Evolutionary conservation across 805 yeast species (phyloP), one percentile per base, ranked within the genome.

Genomic region (Kodamaea lidongshanica): DNA sequence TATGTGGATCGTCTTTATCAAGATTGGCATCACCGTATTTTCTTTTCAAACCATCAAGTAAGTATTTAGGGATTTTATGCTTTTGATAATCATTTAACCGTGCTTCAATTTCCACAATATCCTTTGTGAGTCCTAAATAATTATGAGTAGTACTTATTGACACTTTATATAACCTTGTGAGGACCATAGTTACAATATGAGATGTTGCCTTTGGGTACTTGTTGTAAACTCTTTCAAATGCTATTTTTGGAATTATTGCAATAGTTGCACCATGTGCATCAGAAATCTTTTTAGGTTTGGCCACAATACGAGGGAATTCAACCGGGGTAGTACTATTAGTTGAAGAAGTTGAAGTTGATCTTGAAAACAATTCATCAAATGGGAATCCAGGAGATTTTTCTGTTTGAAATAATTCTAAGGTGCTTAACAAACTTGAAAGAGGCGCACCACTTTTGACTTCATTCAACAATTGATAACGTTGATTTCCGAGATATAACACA

Each of bases 151-250:
- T 84, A 48, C 84, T 88, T 54, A 89, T 77, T 0, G 97, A 89
- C 6, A 92, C 96, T 42, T 94, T 73, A 50, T 86, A 85, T 31
- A 92, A 66, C 39, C 95, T 71, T 1, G 94, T 79, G 33, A 89
- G 59, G 14, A 89, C 85, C 74, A 89, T 87, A 45, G 94, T 95
- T 9, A 89, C 89, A 17, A 92, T 88, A 53, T 88, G 96, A 0
- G 96, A 84, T 0, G 96, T 80, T 1, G 95, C 84, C 39, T 82
- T 74, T 5, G 97, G 97, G 48, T 78, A 85, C 44, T 77, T 82
- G 17, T 62, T 50, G 5, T 82, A 79, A 22, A 89, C 69, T 32
- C 81, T 64, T 33, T 73, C 68, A 44, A 89, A 92, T 0, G 96
- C 83, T 30, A 75, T 78, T 1, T 79, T 75, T 0, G 98, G 98